Percentiles rank a stretch among this genome's conserved stretches.
phyloP scores from a whole-genome alignment of 1,284 basidiomycete genomes.

The Paramarasmius palmivorus region DNA sequence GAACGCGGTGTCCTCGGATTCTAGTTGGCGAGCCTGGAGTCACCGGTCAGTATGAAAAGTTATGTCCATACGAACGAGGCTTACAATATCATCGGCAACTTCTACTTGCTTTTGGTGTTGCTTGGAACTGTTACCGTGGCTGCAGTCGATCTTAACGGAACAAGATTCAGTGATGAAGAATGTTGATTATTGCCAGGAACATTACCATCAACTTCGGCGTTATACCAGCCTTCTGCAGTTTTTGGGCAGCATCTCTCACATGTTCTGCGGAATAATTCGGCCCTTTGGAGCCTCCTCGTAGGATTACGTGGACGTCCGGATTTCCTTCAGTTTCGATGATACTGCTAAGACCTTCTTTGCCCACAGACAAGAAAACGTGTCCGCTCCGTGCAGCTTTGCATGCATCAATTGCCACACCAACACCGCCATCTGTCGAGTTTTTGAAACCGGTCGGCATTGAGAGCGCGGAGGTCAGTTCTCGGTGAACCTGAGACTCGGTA shows the following conservation, averaged over 20 bases:
- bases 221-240: conserved; percentile 81
- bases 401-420: conserved; percentile 88
- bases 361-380: conserved; percentile 92
- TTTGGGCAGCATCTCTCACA: conserved; percentile 76
- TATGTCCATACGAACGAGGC: conserved; percentile 24
- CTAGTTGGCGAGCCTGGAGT: conserved; percentile 69
- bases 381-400: conserved; percentile 85
- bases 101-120: conserved; percentile 84
- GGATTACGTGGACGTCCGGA: conserved; percentile 88
- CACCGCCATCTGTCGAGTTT: conserved; percentile 75
- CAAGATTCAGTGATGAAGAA: neutral
- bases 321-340: conserved; percentile 93
- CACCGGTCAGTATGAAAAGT: neutral
- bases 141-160: conserved; percentile 81
- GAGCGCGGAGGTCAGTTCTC: conserved; percentile 81
- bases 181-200: conserved; percentile 3
- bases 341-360: conserved; percentile 89
- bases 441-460: conserved; percentile 90
- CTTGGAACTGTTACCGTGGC: conserved; percentile 91
- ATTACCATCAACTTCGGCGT: conserved; percentile 80
- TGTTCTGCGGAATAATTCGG: neutral
- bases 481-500: conserved; percentile 96
- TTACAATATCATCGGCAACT: conserved; percentile 83
- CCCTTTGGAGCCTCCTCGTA: conserved; percentile 84
- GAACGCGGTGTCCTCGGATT: conserved; percentile 66